A percentile compares a stretch with the other conserved stretches of the same genome.
phyloP scores from a whole-genome alignment of 1,284 basidiomycete genomes.

The Mycena sp. region DNA sequence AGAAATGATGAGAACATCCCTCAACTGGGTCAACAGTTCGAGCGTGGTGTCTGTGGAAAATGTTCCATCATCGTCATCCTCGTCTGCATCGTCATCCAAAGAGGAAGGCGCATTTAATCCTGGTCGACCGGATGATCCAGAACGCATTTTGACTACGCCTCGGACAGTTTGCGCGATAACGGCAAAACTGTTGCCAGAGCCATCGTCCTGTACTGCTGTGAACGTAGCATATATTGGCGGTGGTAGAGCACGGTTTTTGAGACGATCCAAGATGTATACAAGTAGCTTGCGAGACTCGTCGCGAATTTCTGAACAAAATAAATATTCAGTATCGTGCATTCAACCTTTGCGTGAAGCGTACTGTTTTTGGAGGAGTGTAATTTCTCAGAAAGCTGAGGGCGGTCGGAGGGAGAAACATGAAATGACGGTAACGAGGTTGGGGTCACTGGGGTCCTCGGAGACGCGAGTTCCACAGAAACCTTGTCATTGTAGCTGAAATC shows the following conservation, averaged over 20 bases:
- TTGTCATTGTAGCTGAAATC: constrained; percentile 18
- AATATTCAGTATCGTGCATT: neutral
- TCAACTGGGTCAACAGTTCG: constrained; percentile 69
- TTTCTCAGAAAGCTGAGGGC: constrained; percentile 30
- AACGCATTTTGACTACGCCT: constrained; percentile 55
- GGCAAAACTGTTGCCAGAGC: constrained; percentile 50
- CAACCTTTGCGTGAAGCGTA: neutral
- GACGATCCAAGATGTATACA: constrained; percentile 60
- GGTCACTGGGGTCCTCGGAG: constrained; percentile 20
- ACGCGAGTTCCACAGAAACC: constrained; percentile 23
- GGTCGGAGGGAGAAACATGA: constrained; percentile 16
- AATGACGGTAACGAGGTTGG: constrained; percentile 23
- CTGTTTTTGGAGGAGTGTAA: constrained; percentile 35
- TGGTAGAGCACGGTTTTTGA: constrained; percentile 64
- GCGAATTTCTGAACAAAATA: constrained; percentile 41
- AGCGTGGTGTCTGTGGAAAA: constrained; percentile 73
- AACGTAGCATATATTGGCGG: constrained; percentile 59
- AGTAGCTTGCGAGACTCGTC: constrained; percentile 62
- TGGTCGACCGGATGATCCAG: constrained; percentile 40
- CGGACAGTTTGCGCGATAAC: constrained; percentile 58
- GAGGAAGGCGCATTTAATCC: constrained; percentile 34
- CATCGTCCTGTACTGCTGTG: constrained; percentile 42
- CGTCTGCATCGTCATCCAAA: constrained; percentile 63
- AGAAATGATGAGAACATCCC: constrained; percentile 68
- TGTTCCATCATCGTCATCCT: constrained; percentile 47